Evolutionary conservation across 2,329 filamentous ascomycete genomes (phyloP).

Genomic region (Colletotrichum magnum): DNA sequence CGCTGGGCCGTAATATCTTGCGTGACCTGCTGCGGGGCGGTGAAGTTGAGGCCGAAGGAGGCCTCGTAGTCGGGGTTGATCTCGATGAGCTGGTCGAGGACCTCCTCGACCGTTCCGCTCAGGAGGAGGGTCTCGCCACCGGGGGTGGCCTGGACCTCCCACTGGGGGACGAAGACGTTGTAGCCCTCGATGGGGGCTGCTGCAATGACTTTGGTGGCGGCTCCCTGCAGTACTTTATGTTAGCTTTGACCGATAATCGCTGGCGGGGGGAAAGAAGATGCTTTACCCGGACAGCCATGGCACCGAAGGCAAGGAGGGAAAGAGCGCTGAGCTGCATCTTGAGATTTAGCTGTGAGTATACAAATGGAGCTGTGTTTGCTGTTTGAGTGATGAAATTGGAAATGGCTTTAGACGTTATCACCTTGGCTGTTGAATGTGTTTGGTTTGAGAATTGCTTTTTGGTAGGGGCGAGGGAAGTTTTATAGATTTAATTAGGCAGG

Average conservation of each 20-base stretch:
- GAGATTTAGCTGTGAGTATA: no score
- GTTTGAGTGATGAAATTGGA: no score
- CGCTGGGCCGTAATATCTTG: neutral
- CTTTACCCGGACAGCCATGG: no score
- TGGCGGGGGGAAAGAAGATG: no score
- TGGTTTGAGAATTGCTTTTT: no score
- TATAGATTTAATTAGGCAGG: no score
- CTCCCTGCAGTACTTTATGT: neutral
- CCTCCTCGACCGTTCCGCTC: slow-evolving; percentile 38
- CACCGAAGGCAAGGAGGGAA: no score
- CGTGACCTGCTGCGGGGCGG: neutral
- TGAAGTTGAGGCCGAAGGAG: neutral
- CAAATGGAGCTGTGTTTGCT: no score
- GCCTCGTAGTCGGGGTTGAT: slow-evolving; percentile 31
- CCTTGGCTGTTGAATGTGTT: no score
- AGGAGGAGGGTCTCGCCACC: slow-evolving; percentile 26
- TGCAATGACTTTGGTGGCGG: neutral
- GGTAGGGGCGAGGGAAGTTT: no score
- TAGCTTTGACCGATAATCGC: neutral
- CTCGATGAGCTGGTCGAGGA: slow-evolving; percentile 21
- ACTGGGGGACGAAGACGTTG: slow-evolving; percentile 10
- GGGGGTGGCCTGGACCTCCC: slow-evolving; percentile 36
- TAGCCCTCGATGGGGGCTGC: slow-evolving; percentile 13
- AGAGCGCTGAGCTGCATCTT: no score
- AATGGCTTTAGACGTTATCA: no score